Base-by-base conservation (phyloP, 1,139 yeast species). In the Candida sp. region DNA sequence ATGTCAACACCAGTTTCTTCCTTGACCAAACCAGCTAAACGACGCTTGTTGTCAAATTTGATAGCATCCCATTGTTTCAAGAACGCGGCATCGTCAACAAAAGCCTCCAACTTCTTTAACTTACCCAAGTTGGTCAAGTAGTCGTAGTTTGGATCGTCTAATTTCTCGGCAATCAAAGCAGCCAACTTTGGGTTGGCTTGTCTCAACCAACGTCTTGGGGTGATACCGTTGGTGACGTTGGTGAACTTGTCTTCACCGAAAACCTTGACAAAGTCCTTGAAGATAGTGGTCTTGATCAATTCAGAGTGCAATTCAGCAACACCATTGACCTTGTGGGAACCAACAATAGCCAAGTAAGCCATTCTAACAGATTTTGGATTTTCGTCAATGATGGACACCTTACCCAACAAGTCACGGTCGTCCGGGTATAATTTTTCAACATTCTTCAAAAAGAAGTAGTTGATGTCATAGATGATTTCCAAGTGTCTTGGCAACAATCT, bases 251-350 rank as follows among this genome's bases (percentile, higher is more conserved):
- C 90, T 33, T 80, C 66, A 42, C 98, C 98, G 61, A 83, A 91
- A 43, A 92, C 81, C 56, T 79, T 80, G 54, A 92, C 98, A 67
- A 92, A 92, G 70, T 92, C 97, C 68, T 87, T 88, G 75, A 92
- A 92, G 62, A 92, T 90, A 5, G 97, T 91, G 39, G 96, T 89
- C 67, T 83, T 88, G 66, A 92, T 90, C 67, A 92, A 81, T 67
- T 92, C 97, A 32, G 97, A 90, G 73, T 92, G 98, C 61, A 92
- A 78, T 70, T 92, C 98, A 26, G 98, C 98, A 52, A 92, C 98
- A 69, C 98, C 98, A 67, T 92, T 92, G 53, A 91, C 97, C 69
- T 86, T 89, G 71, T 92, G 97, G 26, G 97, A 89, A 33, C 98
- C 98, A 62, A 92, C 83, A 61, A 92, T 86, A 28, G 98, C 98